Percentiles rank a stretch among this genome's conserved stretches.
These are phyloP conservation scores for Colletotrichum tofieldiae DNA, from an alignment of 2,329 filamentous ascomycete species.

Conservation along the genomic window DNA sequence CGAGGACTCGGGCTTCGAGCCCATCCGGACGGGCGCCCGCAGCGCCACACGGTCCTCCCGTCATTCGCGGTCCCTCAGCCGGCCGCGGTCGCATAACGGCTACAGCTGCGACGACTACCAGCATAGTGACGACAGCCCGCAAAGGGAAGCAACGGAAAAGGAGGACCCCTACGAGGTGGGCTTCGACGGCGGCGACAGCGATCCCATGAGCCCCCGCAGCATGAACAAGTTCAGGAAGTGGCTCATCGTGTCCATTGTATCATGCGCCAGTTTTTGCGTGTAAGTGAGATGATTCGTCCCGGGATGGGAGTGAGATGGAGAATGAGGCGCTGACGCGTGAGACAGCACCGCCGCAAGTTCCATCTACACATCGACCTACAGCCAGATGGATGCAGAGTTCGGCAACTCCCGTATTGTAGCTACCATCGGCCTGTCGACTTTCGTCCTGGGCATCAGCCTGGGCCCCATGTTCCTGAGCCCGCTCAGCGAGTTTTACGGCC, in stretches of 20 bases:
- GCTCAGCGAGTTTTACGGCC: conserved; percentile 84
- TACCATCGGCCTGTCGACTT: conserved; percentile 85
- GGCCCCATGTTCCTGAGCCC: conserved; percentile 76
- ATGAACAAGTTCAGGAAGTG: conserved; percentile 80
- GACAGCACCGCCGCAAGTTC: conserved; percentile 85
- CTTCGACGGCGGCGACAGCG: conserved; percentile 81
- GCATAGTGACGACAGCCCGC: conserved; percentile 30
- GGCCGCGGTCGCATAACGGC: conserved; percentile 60
- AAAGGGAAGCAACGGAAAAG: conserved; percentile 48
- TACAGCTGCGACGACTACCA: conserved; percentile 58
- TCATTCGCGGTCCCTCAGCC: conserved; percentile 47
- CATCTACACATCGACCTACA: conserved; percentile 90
- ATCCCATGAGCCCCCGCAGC: conserved; percentile 82
- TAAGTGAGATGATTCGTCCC: conserved; percentile 71
- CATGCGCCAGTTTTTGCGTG: conserved; percentile 84
- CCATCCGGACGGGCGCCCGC: conserved; percentile 46
- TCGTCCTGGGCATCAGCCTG: conserved; percentile 81
- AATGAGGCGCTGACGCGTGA: conserved; percentile 29
- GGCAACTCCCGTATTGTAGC: conserved; percentile 79
- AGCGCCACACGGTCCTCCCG: conserved; percentile 26
- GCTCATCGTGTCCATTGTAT: conserved; percentile 83
- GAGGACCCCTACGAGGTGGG: conserved; percentile 76
- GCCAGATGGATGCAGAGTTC: conserved; percentile 83
- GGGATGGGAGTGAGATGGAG: neutral
- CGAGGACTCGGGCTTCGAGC: conserved; percentile 45